Conservation (phyloP, 192 early-diverging fungal species). For the Umbelopsis ramanniana region DNA sequence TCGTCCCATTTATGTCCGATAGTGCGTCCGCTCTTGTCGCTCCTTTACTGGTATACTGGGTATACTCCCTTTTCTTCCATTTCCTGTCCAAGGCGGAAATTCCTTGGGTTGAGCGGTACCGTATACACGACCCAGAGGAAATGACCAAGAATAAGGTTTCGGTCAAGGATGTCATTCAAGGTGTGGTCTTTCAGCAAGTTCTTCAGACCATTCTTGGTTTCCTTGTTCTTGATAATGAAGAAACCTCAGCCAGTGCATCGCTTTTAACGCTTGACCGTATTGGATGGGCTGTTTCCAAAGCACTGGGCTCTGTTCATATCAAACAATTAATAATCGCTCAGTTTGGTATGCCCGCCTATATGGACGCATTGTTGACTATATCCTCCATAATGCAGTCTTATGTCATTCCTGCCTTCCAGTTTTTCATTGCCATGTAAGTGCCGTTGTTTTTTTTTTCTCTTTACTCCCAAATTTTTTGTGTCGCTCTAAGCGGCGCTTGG, state of each 20-base stretch:
- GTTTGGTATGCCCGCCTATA: background rate
- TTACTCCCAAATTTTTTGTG: too few relatives aligned
- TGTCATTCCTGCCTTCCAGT: conserved; percentile 41
- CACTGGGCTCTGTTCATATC: background rate
- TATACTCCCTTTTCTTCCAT: conserved; percentile 69
- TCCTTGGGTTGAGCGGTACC: conserved; percentile 70
- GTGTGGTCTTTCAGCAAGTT: conserved; percentile 71
- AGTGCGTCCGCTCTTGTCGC: conserved; percentile 54
- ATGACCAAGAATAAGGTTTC: conserved; percentile 68
- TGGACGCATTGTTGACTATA: conserved; percentile 3
- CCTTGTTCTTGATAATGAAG: conserved; percentile 29
- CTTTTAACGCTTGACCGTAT: background rate
- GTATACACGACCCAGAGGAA: conserved; percentile 63
- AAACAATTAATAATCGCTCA: background rate
- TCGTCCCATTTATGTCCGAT: conserved; percentile 38
- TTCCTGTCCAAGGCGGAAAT: conserved; percentile 60
- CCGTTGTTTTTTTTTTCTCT: background rate
- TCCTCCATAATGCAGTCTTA: background rate
- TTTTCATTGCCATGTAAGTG: conserved; percentile 57
- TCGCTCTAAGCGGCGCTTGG: too few relatives aligned
- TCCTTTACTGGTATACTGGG: conserved; percentile 70
- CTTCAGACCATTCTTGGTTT: conserved; percentile 59
- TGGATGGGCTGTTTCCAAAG: background rate
- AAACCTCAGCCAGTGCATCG: background rate
- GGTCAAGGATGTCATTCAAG: conserved; percentile 60